Percentiles rank a stretch among this genome's conserved stretches.
phyloP scores from a whole-genome alignment of 1,284 basidiomycete genomes.

The Cutaneotrichosporon sp. region DNA sequence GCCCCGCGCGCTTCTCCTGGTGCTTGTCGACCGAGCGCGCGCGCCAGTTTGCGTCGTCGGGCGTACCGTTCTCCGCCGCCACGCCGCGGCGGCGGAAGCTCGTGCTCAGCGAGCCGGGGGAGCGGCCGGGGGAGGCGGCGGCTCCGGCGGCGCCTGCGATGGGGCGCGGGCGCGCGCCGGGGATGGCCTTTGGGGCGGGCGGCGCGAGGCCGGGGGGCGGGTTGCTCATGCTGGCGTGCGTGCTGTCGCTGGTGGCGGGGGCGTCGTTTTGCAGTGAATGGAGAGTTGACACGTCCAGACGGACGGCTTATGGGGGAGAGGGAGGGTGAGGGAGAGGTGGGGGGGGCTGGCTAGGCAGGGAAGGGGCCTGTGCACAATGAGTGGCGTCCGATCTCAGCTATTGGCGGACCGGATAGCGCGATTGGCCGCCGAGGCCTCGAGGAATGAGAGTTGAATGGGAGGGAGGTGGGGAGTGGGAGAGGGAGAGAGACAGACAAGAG shows the following conservation, averaged over 20 bases:
- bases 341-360: neutral
- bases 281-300: too few relatives aligned
- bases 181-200: constrained; percentile 31
- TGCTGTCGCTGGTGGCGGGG: constrained; percentile 1
- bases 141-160: constrained; percentile 28
- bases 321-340: neutral
- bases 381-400: constrained; percentile 2
- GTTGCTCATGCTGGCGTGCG: constrained; percentile 7
- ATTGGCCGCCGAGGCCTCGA: neutral
- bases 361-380: constrained; percentile 5
- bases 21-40: constrained; percentile 18
- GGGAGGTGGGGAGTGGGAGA: neutral
- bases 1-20: constrained; percentile 18
- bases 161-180: constrained; percentile 38
- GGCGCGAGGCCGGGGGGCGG: neutral
- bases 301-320: neutral
- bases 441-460: neutral
- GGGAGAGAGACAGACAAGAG: neutral
- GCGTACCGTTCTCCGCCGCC: constrained; percentile 19
- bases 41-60: constrained; percentile 35
- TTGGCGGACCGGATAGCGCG: neutral
- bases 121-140: constrained; percentile 10
- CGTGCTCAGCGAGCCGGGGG: constrained; percentile 2
- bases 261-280: neutral
- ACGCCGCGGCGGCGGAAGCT: constrained; percentile 14